A percentile compares a stretch with the other conserved stretches of the same genome.
phyloP scores from a whole-genome alignment of 495 filamentous ascomycete genomes.

The Trichoderma asperelloides region DNA sequence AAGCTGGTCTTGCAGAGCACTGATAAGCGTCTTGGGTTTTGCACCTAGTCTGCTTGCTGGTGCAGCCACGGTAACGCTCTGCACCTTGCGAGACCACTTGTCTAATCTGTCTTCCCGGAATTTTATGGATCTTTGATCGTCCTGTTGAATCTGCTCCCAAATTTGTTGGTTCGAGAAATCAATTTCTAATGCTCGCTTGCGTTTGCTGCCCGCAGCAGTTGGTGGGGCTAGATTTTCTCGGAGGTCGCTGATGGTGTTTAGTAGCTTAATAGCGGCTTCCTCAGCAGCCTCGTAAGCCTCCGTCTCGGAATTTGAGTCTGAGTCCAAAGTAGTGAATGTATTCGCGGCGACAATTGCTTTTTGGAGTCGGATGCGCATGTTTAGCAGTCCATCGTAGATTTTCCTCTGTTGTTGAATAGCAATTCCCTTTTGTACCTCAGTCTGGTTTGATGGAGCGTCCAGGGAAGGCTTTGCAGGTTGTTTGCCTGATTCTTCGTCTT shows the following conservation, averaged over 20 bases:
- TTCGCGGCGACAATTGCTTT: constrained; percentile 79
- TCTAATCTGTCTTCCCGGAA: constrained; percentile 50
- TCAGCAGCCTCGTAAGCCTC: constrained; percentile 68
- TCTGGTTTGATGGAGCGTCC: constrained; percentile 28
- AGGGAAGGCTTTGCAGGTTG: background rate
- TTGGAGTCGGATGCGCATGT: constrained; percentile 81
- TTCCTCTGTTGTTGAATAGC: constrained; percentile 77
- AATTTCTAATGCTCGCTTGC: constrained; percentile 45
- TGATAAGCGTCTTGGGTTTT: constrained; percentile 53
- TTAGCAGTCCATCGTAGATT: constrained; percentile 78
- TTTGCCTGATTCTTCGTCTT: background rate
- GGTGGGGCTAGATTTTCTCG: constrained; percentile 11
- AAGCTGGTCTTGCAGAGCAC: constrained; percentile 67
- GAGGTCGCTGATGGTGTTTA: constrained; percentile 57
- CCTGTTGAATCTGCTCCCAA: constrained; percentile 60
- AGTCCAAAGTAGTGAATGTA: constrained; percentile 49
- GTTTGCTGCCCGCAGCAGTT: constrained; percentile 40
- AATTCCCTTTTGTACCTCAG: constrained; percentile 73
- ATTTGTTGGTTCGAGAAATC: constrained; percentile 51
- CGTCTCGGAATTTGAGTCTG: constrained; percentile 22
- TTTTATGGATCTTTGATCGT: constrained; percentile 47
- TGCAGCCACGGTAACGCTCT: constrained; percentile 24
- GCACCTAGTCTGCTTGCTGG: constrained; percentile 46
- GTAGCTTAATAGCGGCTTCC: constrained; percentile 76
- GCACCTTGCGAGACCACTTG: constrained; percentile 59